A percentile compares a stretch with the other conserved stretches of the same genome.
Evolutionary conservation across 2,329 filamentous ascomycete species (phyloP).

Genomic region (Rhinocladiella mackenziei): DNA sequence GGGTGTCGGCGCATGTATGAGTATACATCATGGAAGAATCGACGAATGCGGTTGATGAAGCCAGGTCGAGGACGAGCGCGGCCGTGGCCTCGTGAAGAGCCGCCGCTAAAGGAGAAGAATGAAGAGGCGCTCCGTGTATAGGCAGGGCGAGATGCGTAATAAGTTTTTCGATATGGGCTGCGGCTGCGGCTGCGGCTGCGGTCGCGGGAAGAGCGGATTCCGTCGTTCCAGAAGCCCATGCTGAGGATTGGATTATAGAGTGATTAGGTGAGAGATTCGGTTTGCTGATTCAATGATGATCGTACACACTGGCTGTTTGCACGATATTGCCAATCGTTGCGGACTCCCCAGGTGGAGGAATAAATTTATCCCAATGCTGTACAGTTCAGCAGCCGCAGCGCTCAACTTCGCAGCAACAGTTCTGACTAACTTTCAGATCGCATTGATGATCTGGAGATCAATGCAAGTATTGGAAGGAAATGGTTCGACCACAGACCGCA

Average conservation of each 20-base stretch:
- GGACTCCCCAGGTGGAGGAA: too few species aligned
- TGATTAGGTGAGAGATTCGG: not conserved
- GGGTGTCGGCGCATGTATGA: constrained; percentile 80
- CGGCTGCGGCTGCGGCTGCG: constrained; percentile 3
- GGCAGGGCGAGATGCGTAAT: constrained; percentile 32
- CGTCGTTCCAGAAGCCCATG: constrained; percentile 8
- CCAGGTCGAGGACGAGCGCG: constrained; percentile 71
- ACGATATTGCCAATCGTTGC: too few species aligned
- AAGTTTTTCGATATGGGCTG: constrained; percentile 1
- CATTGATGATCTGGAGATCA: too few species aligned
- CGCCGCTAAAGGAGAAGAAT: constrained; percentile 25
- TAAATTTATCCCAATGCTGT: too few species aligned
- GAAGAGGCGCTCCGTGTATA: constrained; percentile 39
- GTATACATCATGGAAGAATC: constrained; percentile 73
- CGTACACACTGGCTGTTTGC: too few species aligned
- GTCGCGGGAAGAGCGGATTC: constrained; percentile 1
- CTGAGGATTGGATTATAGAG: not conserved
- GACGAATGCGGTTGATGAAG: constrained; percentile 73
- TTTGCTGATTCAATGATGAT: too few species aligned
- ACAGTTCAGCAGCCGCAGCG: too few species aligned
- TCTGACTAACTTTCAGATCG: too few species aligned
- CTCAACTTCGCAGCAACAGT: too few species aligned
- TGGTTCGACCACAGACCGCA: too few species aligned
- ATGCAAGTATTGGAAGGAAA: too few species aligned
- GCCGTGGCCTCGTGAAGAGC: constrained; percentile 49